Percentiles rank a stretch among this genome's conserved stretches.
Conservation (phyloP, 768 basidiomycete genomes). For the Tephrocybe sp. region DNA sequence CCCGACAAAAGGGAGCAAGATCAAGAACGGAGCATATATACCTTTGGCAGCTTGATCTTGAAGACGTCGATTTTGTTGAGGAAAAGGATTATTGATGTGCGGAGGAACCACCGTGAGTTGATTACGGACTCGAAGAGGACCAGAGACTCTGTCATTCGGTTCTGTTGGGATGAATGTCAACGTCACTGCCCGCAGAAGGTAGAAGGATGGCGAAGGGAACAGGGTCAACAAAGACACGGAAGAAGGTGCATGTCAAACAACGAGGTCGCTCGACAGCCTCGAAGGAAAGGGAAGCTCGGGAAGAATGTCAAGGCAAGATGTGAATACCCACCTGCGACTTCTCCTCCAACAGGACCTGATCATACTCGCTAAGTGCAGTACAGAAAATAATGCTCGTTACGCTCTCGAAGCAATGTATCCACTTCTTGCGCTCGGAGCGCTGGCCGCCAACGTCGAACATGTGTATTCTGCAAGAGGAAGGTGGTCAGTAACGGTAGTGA, state of each 20-base stretch:
- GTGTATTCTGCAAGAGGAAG: background rate
- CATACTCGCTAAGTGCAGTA: conserved; percentile 2
- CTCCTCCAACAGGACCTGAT: conserved; percentile 5
- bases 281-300: background rate
- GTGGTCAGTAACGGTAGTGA: background rate
- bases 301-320: background rate
- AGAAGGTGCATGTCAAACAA: no score
- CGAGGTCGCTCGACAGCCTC: no score
- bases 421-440: background rate
- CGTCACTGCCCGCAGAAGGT: no score
- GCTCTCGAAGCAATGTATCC: conserved; percentile 8
- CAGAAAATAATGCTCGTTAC: conserved; percentile 2
- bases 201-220: no score
- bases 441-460: background rate
- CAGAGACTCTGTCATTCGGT: background rate
- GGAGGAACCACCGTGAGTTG: background rate
- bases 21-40: background rate
- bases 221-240: no score
- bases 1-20: no score
- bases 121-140: background rate
- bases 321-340: background rate
- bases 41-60: background rate
- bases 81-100: background rate
- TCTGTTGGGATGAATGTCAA: background rate
- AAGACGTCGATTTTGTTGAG: background rate